Base-by-base conservation (phyloP, 2,329 filamentous ascomycete genomes). In the Cladosporium sp. region DNA sequence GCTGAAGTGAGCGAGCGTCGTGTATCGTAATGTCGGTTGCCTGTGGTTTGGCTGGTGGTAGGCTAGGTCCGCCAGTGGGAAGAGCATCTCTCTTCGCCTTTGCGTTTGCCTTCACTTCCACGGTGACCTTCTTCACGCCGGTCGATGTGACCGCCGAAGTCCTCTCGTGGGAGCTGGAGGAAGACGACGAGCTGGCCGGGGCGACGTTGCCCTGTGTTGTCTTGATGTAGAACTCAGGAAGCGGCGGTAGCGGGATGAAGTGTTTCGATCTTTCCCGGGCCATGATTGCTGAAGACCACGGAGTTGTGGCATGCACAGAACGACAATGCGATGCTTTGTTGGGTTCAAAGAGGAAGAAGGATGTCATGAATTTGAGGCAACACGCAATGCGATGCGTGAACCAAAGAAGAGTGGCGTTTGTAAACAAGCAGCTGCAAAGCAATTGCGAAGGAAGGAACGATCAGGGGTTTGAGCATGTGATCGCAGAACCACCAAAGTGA, bases 161-260 rank as follows among this genome's bases (percentile, higher is more conserved):
- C 8, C 50, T 22, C 30, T 47, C 37, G 43, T 56, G 37, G 17
- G 36, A 32, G 20, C 29, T 41, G 8, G 47, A 36, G 12, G 54
- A 43, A 17, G 56, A 22, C 15, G 54, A 44, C 38, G 53, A 51
- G 20, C 20, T 37, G 6, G 37, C 18, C 12, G 44, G n/a, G 38
- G 47, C 30, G 22, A 30, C 47, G 22, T 50, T 47, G 19, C 50
- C 40, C 40, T 34, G 32, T 44, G 20, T 6, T 40, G 27, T 48
- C 17, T 19, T 19, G 19, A 40, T 36, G 50, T 61, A 64, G 54
- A 61, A 60, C 20, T 63, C 57, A 27, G 59, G 60, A 27, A 63
- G 51, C 30, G 62, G 62, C 24, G 62, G 62, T 15, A 59, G 59
- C 12, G 61, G 60, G 13, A 64, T 61, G 22, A 51, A 39, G 15